A percentile compares a stretch with the other conserved stretches of the same genome.
These are phyloP conservation scores for Zygoascus meyerae DNA, from an alignment of 1,139 yeast genomes.

Conservation along the genomic window DNA sequence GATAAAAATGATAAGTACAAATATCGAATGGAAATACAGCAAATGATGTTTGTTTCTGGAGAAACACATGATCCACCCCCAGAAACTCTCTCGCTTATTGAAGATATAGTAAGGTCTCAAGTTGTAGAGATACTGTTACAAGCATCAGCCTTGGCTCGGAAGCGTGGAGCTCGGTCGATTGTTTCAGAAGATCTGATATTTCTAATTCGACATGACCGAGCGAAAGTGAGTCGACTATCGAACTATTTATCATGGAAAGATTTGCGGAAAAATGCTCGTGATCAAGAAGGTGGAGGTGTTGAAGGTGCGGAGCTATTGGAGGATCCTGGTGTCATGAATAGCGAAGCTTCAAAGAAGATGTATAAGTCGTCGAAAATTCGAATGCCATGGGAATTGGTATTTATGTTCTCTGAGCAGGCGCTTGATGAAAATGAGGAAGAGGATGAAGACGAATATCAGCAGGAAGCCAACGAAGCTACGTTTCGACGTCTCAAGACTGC, in stretches of 20 bases:
- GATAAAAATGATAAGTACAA: constrained; percentile 48
- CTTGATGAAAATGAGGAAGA: constrained; percentile 70
- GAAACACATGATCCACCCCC: constrained; percentile 92
- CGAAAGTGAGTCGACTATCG: constrained; percentile 84
- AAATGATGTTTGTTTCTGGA: constrained; percentile 98
- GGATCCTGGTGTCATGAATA: constrained; percentile 37
- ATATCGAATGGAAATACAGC: constrained; percentile 82
- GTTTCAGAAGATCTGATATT: constrained; percentile 92
- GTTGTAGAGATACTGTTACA: constrained; percentile 75
- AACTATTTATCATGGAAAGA: constrained; percentile 97
- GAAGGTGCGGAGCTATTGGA: constrained; percentile 50
- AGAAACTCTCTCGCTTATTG: constrained; percentile 85
- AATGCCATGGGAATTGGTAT: constrained; percentile 92
- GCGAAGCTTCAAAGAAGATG: constrained; percentile 50
- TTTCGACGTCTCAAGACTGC: constrained; percentile 84
- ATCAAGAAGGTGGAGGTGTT: constrained; percentile 84
- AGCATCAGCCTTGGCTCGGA: constrained; percentile 69
- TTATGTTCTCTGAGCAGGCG: constrained; percentile 89
- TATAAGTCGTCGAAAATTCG: constrained; percentile 75
- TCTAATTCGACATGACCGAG: constrained; percentile 85
- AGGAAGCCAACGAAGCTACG: constrained; percentile 86
- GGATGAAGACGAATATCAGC: constrained; percentile 74
- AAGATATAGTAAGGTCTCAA: constrained; percentile 92
- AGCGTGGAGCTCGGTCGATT: constrained; percentile 78
- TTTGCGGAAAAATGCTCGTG: constrained; percentile 93